These are phyloP conservation scores for Yamadazyma sp. DNA, from an alignment of 1,139 yeast genomes.

Conservation along the genomic window DNA sequence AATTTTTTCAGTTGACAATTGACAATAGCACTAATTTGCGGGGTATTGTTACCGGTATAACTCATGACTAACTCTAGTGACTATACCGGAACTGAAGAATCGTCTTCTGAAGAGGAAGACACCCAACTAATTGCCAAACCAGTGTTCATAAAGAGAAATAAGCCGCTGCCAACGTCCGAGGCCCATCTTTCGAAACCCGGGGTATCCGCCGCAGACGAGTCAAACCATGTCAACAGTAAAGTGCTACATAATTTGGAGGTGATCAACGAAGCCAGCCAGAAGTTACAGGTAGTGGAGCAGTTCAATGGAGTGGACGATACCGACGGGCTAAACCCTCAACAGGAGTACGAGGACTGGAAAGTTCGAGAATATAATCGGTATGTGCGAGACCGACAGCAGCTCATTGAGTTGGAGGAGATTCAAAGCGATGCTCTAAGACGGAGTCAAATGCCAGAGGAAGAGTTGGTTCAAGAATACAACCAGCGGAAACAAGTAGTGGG, in stretches of 20 bases:
- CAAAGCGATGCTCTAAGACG: conserved; percentile 17
- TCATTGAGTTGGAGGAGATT: conserved; percentile 1
- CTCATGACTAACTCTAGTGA: conserved; percentile 4
- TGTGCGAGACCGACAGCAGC: conserved; percentile 24
- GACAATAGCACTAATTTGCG: no score
- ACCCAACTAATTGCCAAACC: conserved; percentile 8
- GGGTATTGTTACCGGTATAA: neutral
- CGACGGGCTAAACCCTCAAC: conserved; percentile 37
- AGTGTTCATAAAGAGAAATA: conserved; percentile 11
- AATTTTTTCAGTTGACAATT: neutral
- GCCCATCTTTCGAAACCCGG: neutral
- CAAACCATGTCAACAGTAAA: neutral
- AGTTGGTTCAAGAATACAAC: conserved; percentile 11
- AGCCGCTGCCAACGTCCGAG: conserved; percentile 1
- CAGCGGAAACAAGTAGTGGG: neutral
- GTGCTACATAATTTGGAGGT: conserved; percentile 12
- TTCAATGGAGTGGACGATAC: conserved; percentile 39
- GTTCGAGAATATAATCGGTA: conserved; percentile 31
- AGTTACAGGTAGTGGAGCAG: conserved; percentile 5
- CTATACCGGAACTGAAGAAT: conserved; percentile 3
- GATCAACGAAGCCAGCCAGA: neutral
- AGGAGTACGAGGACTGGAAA: conserved; percentile 39
- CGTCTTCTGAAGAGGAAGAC: conserved; percentile 5
- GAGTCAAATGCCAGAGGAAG: conserved; percentile 15
- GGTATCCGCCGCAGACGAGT: neutral